A percentile compares a stretch with the other conserved stretches of the same genome.
Conservation (phyloP, 2,329 filamentous ascomycete genomes). For the Epicoccum sorghinum region DNA sequence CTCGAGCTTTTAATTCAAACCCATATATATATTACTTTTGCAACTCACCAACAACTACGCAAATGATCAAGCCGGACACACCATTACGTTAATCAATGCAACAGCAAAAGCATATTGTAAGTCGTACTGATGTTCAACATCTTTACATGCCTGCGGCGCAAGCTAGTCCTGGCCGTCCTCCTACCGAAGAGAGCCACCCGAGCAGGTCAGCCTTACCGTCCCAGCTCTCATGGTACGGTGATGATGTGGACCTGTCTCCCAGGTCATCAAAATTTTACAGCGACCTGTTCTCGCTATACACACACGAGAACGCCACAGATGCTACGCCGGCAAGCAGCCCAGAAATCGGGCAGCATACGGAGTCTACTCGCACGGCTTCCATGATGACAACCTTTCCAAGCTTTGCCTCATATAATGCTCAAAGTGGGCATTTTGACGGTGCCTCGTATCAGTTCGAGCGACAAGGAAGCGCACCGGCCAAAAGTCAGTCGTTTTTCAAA, state of each 20-base stretch:
- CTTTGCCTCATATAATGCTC: not conserved
- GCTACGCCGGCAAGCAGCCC: not conserved
- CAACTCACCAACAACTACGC: not conserved
- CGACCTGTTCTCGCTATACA: not conserved
- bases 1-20: not conserved
- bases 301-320: not conserved
- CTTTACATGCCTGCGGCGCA: too few species aligned
- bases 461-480: not conserved
- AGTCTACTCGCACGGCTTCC: not conserved
- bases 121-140: not conserved
- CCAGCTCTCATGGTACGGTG: not conserved
- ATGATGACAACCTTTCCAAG: slow-evolving; percentile 1
- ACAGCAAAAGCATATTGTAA: not conserved
- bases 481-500: slow-evolving; percentile 1
- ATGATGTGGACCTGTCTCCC: slow-evolving; percentile 2
- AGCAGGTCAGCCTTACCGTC: too few species aligned
- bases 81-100: not conserved
- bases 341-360: not conserved
- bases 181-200: too few species aligned
- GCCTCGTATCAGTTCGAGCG: not conserved
- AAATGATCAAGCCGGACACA: too few species aligned
- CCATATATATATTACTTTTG: not conserved
- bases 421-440: not conserved
- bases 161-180: too few species aligned
- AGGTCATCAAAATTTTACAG: not conserved